phyloP scores from a whole-genome alignment of 192 early-diverging fungal species.

The Coemansia sp. region DNA sequence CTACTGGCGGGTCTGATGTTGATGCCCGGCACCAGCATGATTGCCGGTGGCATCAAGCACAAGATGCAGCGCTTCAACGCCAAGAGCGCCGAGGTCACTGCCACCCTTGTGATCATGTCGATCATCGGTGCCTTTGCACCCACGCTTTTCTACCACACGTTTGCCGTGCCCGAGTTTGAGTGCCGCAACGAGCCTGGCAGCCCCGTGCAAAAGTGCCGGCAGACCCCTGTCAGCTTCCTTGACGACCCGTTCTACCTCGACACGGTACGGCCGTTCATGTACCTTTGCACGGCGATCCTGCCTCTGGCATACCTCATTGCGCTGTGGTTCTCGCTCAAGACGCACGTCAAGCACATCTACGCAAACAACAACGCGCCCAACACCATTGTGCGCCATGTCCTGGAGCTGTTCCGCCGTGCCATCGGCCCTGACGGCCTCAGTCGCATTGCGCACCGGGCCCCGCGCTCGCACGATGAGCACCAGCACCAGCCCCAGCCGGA shows the following conservation, averaged over 20 bases:
- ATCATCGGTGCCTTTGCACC: constrained; percentile 91
- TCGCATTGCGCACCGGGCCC: constrained; percentile 10
- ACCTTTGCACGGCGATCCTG: constrained; percentile 75
- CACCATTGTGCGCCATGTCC: constrained; percentile 52
- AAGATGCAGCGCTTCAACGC: constrained; percentile 95
- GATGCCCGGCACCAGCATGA: constrained; percentile 93
- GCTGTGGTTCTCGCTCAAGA: constrained; percentile 88
- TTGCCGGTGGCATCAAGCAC: constrained; percentile 81
- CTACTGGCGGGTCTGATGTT: constrained; percentile 84
- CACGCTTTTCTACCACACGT: constrained; percentile 90
- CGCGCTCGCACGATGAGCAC: constrained; percentile 9
- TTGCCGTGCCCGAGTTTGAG: constrained; percentile 60
- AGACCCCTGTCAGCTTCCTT: constrained; percentile 59
- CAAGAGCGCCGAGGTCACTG: constrained; percentile 92
- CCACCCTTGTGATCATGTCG: constrained; percentile 91
- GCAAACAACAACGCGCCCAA: constrained; percentile 33
- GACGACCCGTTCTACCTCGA: constrained; percentile 77
- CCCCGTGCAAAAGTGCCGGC: constrained; percentile 63
- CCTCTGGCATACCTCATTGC: constrained; percentile 83
- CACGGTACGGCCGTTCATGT: constrained; percentile 81
- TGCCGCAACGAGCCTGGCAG: constrained; percentile 32
- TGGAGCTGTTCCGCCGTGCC: constrained; percentile 57
- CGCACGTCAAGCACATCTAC: constrained; percentile 82
- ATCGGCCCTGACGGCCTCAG: constrained; percentile 21
- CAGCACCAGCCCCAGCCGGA: not conserved